phyloP scores from a whole-genome alignment of 345 rosid species.

The Populus davidiana region DNA sequence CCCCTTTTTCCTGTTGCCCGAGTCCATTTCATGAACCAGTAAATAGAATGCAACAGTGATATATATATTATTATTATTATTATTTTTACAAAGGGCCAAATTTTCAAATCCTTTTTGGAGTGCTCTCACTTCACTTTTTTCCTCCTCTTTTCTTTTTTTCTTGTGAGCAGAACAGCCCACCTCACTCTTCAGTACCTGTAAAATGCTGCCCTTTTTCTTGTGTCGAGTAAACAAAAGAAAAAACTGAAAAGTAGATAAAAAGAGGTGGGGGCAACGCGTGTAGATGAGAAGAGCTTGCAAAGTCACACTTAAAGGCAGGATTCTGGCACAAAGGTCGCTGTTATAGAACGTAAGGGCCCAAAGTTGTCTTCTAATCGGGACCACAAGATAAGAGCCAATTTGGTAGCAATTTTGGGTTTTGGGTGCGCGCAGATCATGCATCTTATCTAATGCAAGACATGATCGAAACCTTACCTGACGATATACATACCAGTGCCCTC shows the following conservation, averaged over 20 bases:
- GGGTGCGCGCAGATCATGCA: too few relatives aligned
- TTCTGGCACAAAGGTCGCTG: not conserved
- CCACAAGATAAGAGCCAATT: not conserved
- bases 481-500: not conserved
- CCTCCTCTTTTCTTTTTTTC: not conserved
- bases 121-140: not conserved
- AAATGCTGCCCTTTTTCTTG: not conserved
- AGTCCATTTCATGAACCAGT: too few relatives aligned
- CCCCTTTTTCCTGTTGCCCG: too few relatives aligned
- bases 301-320: not conserved
- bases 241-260: not conserved
- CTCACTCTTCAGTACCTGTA: not conserved
- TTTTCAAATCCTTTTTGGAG: not conserved
- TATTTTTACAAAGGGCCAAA: too few relatives aligned
- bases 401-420: not conserved
- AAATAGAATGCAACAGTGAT: too few relatives aligned
- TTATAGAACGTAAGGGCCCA: not conserved
- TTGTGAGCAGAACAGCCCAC: not conserved
- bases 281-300: not conserved
- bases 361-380: not conserved
- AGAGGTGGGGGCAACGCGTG: conserved; percentile 12
- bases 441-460: not conserved
- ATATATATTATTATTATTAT: too few relatives aligned
- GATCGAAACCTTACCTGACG: not conserved
- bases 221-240: not conserved